These are phyloP conservation scores for Tetrahymena malaccensis DNA, from an alignment of 73 alveolate genomes.

Conservation along the genomic window DNA sequence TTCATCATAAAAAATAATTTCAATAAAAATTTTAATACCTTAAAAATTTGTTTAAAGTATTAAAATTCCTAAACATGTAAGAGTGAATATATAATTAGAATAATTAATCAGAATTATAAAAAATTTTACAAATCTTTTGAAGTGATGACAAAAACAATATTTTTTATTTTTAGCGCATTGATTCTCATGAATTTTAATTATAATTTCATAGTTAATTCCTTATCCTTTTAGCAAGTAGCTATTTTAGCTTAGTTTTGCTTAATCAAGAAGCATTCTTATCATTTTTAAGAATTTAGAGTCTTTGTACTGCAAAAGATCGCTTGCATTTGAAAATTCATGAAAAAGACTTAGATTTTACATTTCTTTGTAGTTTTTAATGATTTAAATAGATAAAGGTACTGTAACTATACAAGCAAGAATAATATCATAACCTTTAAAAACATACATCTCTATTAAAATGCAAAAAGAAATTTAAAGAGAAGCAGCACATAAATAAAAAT, in stretches of 20 bases:
- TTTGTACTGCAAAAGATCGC: background rate
- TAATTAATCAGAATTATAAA: background rate
- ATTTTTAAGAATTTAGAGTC: background rate
- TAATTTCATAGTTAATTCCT: background rate
- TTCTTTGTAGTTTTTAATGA: background rate
- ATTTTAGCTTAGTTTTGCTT: background rate
- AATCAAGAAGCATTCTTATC: background rate
- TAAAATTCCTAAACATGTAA: too few species aligned
- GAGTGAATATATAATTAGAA: too few species aligned
- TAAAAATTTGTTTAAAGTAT: too few species aligned
- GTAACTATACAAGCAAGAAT: background rate
- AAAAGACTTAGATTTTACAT: background rate
- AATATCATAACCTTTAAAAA: background rate
- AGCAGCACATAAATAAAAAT: background rate
- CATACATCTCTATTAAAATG: background rate
- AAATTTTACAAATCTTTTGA: background rate
- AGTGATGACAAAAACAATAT: background rate
- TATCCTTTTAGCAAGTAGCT: background rate
- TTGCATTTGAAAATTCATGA: too few species aligned
- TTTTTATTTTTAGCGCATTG: background rate
- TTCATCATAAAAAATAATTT: too few species aligned
- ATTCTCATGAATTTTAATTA: background rate
- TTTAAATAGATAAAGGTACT: background rate
- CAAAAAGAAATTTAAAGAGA: background rate
- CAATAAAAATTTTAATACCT: too few species aligned